These are phyloP conservation scores for Sindora glabra DNA, from an alignment of 306 rosid species.

Conservation along the genomic window DNA sequence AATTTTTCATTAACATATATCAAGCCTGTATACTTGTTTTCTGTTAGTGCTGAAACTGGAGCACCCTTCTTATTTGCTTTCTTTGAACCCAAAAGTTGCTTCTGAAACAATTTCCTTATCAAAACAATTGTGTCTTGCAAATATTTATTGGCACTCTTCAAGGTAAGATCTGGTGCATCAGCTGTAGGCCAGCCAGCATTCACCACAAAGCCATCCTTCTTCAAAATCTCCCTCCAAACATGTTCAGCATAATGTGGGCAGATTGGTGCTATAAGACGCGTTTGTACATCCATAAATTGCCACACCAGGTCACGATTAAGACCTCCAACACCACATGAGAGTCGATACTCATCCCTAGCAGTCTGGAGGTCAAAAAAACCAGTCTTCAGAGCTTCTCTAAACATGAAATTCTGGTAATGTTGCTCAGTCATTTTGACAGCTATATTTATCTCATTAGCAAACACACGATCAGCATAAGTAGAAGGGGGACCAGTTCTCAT, in stretches of 20 bases:
- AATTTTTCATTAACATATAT: constrained; percentile 73
- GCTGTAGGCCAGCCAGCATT: constrained; percentile 89
- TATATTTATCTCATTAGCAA: constrained; percentile 75
- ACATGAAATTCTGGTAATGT: constrained; percentile 65
- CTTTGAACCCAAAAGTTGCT: constrained; percentile 69
- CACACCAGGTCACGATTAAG: constrained; percentile 56
- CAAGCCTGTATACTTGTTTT: constrained; percentile 46
- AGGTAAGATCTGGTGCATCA: constrained; percentile 56
- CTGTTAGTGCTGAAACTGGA: constrained; percentile 34
- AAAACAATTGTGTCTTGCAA: constrained; percentile 72
- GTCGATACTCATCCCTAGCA: constrained; percentile 87
- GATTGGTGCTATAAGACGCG: constrained; percentile 78
- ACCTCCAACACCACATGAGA: constrained; percentile 75
- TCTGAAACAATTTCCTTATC: constrained; percentile 85
- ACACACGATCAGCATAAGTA: constrained; percentile 71
- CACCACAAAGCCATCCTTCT: constrained; percentile 74
- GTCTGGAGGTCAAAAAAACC: constrained; percentile 89
- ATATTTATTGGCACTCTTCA: constrained; percentile 75
- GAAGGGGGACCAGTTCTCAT: constrained; percentile 75
- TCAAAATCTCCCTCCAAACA: constrained; percentile 76
- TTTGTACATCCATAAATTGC: constrained; percentile 90
- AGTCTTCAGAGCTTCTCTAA: constrained; percentile 80
- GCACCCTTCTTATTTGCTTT: constrained; percentile 53
- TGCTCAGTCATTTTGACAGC: constrained; percentile 73
- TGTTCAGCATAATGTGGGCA: constrained; percentile 91